Conservation (phyloP, 768 basidiomycete species). For the Chalciporus chontae region DNA sequence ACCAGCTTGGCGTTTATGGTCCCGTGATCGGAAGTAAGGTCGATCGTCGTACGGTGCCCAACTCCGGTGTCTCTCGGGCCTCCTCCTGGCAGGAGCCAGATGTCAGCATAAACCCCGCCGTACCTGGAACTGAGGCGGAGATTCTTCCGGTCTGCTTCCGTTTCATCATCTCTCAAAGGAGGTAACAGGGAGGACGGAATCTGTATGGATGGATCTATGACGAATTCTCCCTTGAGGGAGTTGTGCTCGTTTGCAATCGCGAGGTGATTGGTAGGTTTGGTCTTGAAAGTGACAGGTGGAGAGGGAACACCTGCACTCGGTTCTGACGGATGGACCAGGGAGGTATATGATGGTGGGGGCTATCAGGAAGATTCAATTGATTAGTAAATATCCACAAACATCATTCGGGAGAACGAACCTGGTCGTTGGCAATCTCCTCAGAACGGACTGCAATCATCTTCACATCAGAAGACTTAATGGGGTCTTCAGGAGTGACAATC, state of each 20-base stretch:
- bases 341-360: conserved; percentile 27
- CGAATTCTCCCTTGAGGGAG: conserved; percentile 31
- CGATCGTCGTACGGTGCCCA: conserved; percentile 17
- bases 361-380: not conserved
- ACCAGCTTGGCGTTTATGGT: conserved; percentile 19
- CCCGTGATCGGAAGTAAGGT: conserved; percentile 16
- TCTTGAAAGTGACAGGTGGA: conserved; percentile 15
- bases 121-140: conserved; percentile 32
- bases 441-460: no score
- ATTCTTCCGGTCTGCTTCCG: conserved; percentile 39
- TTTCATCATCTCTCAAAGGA: conserved; percentile 33
- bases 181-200: conserved; percentile 40
- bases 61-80: conserved; percentile 5
- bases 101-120: conserved; percentile 36
- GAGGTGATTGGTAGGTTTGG: conserved; percentile 28
- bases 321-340: not conserved
- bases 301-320: not conserved
- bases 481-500: no score
- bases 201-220: conserved; percentile 40
- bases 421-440: no score
- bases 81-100: conserved; percentile 32
- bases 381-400: no score
- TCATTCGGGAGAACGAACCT: no score
- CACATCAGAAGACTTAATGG: no score
- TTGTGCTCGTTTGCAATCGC: conserved; percentile 3